Evolutionary conservation across 805 yeast genomes (phyloP), one percentile per base, ranked within the genome.

Genomic region (Metschnikowia cerradonensis): DNA sequence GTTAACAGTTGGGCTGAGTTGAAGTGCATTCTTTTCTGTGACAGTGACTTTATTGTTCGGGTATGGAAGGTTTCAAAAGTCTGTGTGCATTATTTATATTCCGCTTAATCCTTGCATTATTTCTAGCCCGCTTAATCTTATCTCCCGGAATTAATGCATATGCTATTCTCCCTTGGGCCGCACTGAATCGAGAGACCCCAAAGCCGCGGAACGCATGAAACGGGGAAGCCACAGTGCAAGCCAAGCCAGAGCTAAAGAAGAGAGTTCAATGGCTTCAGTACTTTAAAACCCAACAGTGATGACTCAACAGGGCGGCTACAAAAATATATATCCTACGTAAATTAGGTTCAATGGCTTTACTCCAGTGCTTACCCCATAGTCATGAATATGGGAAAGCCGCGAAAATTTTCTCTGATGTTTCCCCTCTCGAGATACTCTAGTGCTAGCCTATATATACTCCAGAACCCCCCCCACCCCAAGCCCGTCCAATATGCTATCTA

Each of bases 361-460:
- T 36, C 22, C 38, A 20, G 30, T 33, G 37, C 38, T 19, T 42
- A 34, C 45, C 37, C 45, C 45, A 22, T 42, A 42, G 38, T 42
- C 45, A 33, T 20, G 26, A 19, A 10, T 3, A 4, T n/a, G 22
- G 36, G 7, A 15, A 42, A 22, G 45, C 48, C 52, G 55, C 55
- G 57, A 52, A 54, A 54, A 54, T 53, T 53, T 53, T 53, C 55
- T 49, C 49, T 19, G 19, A 41, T 41, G 32, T 34, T 48, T 48
- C 52, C 56, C 49, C 42, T 34, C 40, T 26, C 32, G 36, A 41
- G 40, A 45, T 13, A 50, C 48, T 47, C 51, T 46, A 22, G 41
- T 20, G 7, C 40, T 49, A 19, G 48, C 33, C 54, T 48, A 49
- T 51, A 56, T 49, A 54, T 44, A 55, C 54, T 31, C 56, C 57